A percentile compares a stretch with the other conserved stretches of the same genome.
Conservation (phyloP, 2,329 filamentous ascomycete species). For the Penicillium thymicola region DNA sequence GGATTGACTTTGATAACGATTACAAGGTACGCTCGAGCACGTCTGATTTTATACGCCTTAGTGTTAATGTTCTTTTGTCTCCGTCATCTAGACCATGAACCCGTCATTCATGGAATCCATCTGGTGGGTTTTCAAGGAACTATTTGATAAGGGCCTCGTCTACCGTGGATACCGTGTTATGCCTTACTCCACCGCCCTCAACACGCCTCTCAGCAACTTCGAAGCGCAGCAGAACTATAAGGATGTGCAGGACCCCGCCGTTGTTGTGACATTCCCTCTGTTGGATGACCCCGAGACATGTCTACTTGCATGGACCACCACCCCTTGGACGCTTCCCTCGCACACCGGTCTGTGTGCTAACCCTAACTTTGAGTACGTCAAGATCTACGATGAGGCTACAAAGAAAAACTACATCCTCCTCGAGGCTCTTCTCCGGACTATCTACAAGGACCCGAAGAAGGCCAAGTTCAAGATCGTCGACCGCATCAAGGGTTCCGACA, state of each 20-base stretch:
- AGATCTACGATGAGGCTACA: slow-evolving; percentile 77
- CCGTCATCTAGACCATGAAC: slow-evolving; percentile 72
- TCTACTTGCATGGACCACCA: slow-evolving; percentile 86
- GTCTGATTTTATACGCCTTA: not conserved
- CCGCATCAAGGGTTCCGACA: slow-evolving; percentile 76
- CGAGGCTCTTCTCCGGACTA: slow-evolving; percentile 72
- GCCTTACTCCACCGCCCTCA: slow-evolving; percentile 89
- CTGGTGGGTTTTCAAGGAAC: slow-evolving; percentile 95
- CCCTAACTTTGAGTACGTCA: slow-evolving; percentile 81
- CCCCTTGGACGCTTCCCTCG: slow-evolving; percentile 80
- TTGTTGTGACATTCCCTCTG: slow-evolving; percentile 85
- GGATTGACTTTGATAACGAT: slow-evolving; percentile 98
- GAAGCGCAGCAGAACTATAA: slow-evolving; percentile 95
- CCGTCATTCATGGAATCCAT: slow-evolving; percentile 91
- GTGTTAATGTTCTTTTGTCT: slow-evolving; percentile 2
- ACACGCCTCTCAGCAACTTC: slow-evolving; percentile 87
- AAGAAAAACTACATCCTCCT: slow-evolving; percentile 82
- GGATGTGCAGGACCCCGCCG: slow-evolving; percentile 83
- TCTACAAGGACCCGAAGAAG: slow-evolving; percentile 96
- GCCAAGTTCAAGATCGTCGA: slow-evolving; percentile 82
- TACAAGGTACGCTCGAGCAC: slow-evolving; percentile 65
- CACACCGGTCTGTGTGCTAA: slow-evolving; percentile 75
- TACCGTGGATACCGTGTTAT: slow-evolving; percentile 91
- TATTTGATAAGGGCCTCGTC: slow-evolving; percentile 84
- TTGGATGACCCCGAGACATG: slow-evolving; percentile 70